A percentile compares a stretch with the other conserved stretches of the same genome.
Evolutionary conservation across 2,329 filamentous ascomycete genomes (phyloP).

Genomic region (Blastomyces silverae): DNA sequence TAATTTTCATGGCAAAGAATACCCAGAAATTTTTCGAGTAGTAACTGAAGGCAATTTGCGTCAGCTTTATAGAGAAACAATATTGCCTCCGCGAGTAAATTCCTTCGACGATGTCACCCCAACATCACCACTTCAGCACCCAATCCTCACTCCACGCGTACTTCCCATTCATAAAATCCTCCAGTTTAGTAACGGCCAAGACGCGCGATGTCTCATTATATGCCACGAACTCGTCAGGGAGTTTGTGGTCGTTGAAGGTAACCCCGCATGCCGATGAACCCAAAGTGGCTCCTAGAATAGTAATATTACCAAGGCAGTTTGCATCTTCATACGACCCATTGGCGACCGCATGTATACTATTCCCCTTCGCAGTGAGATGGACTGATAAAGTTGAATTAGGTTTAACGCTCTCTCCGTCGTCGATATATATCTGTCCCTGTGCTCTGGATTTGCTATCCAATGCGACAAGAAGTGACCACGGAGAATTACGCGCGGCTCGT

Average conservation of each 20-base stretch:
- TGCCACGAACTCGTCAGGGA: constrained; percentile 42
- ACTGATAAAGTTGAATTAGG: constrained; percentile 53
- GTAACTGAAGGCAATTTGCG: not conserved
- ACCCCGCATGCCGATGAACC: constrained; percentile 39
- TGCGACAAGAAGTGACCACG: constrained; percentile 62
- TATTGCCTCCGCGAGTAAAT: not conserved
- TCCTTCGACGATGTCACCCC: not conserved
- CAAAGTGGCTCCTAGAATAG: constrained; percentile 51
- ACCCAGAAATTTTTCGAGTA: too few relatives aligned
- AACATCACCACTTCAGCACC: constrained; percentile 50
- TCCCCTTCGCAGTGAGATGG: constrained; percentile 41
- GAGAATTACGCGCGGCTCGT: constrained; percentile 53
- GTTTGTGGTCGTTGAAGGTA: constrained; percentile 45
- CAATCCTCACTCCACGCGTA: constrained; percentile 56
- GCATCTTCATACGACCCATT: constrained; percentile 50
- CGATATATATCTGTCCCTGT: constrained; percentile 59
- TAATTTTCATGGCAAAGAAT: too few relatives aligned
- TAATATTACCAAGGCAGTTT: constrained; percentile 57
- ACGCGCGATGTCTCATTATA: constrained; percentile 46
- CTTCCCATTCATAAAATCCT: constrained; percentile 39
- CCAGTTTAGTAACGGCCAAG: constrained; percentile 48
- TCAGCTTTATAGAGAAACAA: not conserved
- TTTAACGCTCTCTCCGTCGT: constrained; percentile 63
- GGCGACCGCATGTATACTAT: constrained; percentile 44
- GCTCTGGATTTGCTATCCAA: constrained; percentile 52